phyloP scores from a whole-genome alignment of 352 stramenopile genomes.

The Globisporangium lucens region DNA sequence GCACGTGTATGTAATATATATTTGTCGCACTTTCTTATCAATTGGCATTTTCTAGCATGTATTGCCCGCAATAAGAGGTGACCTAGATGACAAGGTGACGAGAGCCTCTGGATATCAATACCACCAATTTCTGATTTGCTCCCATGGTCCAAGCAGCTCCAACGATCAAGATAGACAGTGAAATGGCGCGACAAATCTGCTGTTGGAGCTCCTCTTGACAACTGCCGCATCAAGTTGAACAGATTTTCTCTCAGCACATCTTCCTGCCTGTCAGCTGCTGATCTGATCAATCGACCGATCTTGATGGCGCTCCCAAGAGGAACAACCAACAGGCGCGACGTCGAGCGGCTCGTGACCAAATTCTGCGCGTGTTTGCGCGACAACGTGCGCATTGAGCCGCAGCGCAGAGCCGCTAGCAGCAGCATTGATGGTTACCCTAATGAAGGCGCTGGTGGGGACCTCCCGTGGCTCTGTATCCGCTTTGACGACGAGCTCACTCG shows the following conservation, averaged over 20 bases:
- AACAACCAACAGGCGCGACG: slow-evolving; percentile 4
- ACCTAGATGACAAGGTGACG: too few relatives aligned
- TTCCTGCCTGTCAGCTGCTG: background rate
- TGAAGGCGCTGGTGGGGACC: background rate
- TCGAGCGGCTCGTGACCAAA: slow-evolving; percentile 18
- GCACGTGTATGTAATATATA: too few relatives aligned
- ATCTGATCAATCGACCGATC: background rate
- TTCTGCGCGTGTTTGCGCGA: slow-evolving; percentile 20
- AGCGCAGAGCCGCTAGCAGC: background rate
- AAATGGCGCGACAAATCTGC: background rate
- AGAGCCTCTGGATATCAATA: too few relatives aligned
- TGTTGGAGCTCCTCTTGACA: background rate
- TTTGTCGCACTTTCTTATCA: too few relatives aligned
- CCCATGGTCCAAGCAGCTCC: background rate
- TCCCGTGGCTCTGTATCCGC: slow-evolving; percentile 20
- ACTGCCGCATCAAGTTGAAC: slow-evolving; percentile 5
- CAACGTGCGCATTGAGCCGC: slow-evolving; percentile 18
- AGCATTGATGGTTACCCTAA: background rate
- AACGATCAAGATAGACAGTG: slow-evolving; percentile 10
- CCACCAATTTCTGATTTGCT: background rate
- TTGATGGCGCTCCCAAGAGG: slow-evolving; percentile 3
- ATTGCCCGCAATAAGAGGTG: too few relatives aligned
- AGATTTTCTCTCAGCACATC: background rate
- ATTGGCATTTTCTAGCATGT: too few relatives aligned
- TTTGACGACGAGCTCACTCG: slow-evolving; percentile 9